These are phyloP conservation scores for Pythium brassicae DNA, from an alignment of 352 stramenopile genomes.

Conservation along the genomic window DNA sequence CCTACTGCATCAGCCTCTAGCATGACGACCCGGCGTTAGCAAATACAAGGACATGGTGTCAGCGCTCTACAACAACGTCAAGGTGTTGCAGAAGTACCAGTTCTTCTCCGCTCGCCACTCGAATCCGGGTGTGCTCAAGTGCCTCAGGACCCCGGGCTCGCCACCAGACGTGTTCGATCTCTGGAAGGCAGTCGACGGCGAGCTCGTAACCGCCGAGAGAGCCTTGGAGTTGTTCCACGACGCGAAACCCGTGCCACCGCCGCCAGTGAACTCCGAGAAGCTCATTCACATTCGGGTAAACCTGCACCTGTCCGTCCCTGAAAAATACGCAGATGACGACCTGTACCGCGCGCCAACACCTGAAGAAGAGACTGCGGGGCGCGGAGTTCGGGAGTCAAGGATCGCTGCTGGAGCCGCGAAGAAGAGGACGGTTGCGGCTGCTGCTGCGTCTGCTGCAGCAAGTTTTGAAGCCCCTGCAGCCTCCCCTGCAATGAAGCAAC, in stretches of 20 bases:
- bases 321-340: neutral
- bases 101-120: neutral
- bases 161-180: neutral
- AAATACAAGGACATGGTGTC: neutral
- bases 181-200: neutral
- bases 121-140: neutral
- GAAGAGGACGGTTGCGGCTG: too few relatives aligned
- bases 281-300: neutral
- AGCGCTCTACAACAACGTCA: slow-evolving; percentile 4
- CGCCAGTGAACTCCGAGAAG: neutral
- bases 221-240: neutral
- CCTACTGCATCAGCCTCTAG: neutral
- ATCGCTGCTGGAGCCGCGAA: too few relatives aligned
- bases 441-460: too few relatives aligned
- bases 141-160: neutral
- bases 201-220: neutral
- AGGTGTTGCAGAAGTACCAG: neutral
- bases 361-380: neutral
- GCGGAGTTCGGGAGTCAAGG: too few relatives aligned
- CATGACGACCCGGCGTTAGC: neutral
- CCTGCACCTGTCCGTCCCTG: neutral
- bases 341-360: neutral
- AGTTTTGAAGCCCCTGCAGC: too few relatives aligned
- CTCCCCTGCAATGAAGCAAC: too few relatives aligned
- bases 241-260: neutral